Percentiles rank a stretch among this genome's conserved stretches.
Evolutionary conservation across 202 grass and related monocot species (phyloP).

Genomic region (Musa balbisiana): DNA sequence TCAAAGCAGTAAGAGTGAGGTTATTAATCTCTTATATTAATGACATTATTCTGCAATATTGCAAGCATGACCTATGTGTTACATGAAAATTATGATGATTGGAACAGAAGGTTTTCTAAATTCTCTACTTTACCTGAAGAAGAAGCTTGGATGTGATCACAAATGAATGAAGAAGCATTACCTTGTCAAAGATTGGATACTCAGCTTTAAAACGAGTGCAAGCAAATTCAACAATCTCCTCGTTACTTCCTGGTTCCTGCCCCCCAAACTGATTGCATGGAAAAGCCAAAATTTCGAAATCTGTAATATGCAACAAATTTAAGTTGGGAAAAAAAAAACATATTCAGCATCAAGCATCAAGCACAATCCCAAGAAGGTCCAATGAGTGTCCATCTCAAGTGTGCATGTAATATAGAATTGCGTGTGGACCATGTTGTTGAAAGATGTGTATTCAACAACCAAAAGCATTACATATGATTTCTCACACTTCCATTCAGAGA

Average conservation of each 20-base stretch:
- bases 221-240: slow-evolving; percentile 49
- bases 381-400: too few species aligned
- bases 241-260: slow-evolving; percentile 58
- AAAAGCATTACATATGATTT: too few species aligned
- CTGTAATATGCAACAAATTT: slow-evolving; percentile 4
- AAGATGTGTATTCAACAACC: too few species aligned
- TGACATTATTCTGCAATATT: background rate
- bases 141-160: background rate
- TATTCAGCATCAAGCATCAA: background rate
- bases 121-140: background rate
- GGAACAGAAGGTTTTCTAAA: too few species aligned
- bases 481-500: too few species aligned
- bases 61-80: background rate
- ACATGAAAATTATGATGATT: slow-evolving; percentile 1
- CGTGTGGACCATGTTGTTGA: too few species aligned
- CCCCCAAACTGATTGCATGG: slow-evolving; percentile 58
- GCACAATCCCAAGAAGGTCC: too few species aligned
- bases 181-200: slow-evolving; percentile 65
- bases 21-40: too few species aligned
- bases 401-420: too few species aligned
- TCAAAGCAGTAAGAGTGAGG: background rate
- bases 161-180: background rate
- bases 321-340: background rate
- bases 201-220: slow-evolving; percentile 63
- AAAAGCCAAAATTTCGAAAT: slow-evolving; percentile 65